A percentile compares a stretch with the other conserved stretches of the same genome.
These are phyloP conservation scores for Crithidia sp. DNA, from an alignment of 208 protist genomes.

Conservation along the genomic window DNA sequence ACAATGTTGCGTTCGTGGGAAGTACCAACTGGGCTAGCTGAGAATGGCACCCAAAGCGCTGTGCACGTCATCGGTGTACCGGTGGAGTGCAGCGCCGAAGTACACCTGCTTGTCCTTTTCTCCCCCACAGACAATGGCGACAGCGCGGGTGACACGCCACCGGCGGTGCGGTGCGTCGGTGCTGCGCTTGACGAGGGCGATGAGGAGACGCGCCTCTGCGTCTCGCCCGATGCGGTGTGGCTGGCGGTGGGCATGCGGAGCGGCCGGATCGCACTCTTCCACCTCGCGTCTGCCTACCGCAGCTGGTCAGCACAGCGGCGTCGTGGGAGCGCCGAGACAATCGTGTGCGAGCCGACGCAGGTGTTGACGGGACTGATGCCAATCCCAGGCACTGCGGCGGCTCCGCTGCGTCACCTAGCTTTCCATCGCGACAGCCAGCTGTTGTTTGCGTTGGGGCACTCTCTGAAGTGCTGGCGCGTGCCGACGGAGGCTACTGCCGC, in stretches of 20 bases:
- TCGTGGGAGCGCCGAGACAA: background rate
- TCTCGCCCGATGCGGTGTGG: constrained; percentile 31
- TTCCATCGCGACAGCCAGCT: constrained; percentile 26
- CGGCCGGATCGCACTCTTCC: constrained; percentile 35
- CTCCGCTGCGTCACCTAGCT: constrained; percentile 10
- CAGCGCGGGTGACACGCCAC: background rate
- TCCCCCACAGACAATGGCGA: background rate
- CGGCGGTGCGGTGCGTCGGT: constrained; percentile 20
- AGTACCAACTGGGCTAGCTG: background rate
- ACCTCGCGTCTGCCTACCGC: constrained; percentile 19
- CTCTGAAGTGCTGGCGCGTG: constrained; percentile 30
- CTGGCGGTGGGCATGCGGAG: constrained; percentile 26
- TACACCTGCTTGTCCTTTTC: constrained; percentile 21
- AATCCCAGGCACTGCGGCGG: constrained; percentile 2
- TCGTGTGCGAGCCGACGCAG: constrained; percentile 14
- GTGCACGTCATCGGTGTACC: constrained; percentile 1
- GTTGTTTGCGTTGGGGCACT: constrained; percentile 24
- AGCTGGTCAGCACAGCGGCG: constrained; percentile 1
- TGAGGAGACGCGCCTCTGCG: constrained; percentile 9
- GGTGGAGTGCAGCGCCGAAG: background rate
- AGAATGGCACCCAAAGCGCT: no score
- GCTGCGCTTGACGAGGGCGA: background rate
- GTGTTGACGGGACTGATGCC: constrained; percentile 30
- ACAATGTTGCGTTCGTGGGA: constrained; percentile 20
- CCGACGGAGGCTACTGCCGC: background rate